Evolutionary conservation across 192 early-diverging fungal genomes (phyloP).

Genomic region (Borealophlyctis nickersoniae): DNA sequence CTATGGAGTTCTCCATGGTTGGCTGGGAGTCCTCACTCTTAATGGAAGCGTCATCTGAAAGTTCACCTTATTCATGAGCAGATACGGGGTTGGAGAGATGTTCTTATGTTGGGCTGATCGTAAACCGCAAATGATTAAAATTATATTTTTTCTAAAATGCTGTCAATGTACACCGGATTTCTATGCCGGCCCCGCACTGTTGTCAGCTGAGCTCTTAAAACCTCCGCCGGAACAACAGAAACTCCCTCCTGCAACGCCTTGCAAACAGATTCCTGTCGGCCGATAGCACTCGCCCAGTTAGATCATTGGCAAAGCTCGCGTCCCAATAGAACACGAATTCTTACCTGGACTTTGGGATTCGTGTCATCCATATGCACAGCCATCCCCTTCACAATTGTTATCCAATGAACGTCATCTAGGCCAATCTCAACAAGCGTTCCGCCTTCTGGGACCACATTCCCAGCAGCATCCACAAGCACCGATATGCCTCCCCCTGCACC

Average conservation of each 20-base stretch:
- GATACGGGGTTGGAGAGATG: too few species aligned
- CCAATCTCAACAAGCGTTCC: conserved; percentile 35
- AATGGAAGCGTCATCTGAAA: too few species aligned
- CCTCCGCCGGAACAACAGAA: background rate
- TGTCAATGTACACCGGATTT: conserved; percentile 18
- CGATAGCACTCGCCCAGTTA: background rate
- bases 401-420: conserved; percentile 51
- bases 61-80: too few species aligned
- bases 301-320: background rate
- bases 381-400: conserved; percentile 48
- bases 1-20: too few species aligned
- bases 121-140: too few species aligned
- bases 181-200: conserved; percentile 17
- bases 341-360: conserved; percentile 40
- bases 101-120: too few species aligned
- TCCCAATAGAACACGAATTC: background rate
- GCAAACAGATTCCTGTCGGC: conserved; percentile 27
- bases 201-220: conserved; percentile 15
- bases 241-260: conserved; percentile 11
- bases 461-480: conserved; percentile 14
- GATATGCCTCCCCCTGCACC: conserved; percentile 8
- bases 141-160: conserved; percentile 1
- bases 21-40: too few species aligned
- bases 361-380: conserved; percentile 58
- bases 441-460: conserved; percentile 9